These are phyloP conservation scores for Crithidia acanthocephali DNA, from an alignment of 208 protist genomes.

Conservation along the genomic window DNA sequence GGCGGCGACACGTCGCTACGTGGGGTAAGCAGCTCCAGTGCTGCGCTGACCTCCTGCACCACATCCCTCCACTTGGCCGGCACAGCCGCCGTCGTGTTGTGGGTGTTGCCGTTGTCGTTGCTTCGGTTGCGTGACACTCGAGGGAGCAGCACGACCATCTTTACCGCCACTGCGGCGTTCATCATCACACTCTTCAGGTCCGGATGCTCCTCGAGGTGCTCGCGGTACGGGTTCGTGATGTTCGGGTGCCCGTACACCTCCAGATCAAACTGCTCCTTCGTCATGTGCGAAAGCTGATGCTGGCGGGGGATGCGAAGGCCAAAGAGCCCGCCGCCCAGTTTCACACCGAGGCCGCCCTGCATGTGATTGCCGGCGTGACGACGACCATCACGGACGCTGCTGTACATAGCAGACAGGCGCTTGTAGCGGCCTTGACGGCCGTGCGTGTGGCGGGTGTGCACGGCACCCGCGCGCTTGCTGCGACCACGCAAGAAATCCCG, in stretches of 20 bases:
- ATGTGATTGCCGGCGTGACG: slow-evolving; percentile 79
- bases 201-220: slow-evolving; percentile 70
- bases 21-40: slow-evolving; percentile 6
- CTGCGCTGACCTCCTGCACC: slow-evolving; percentile 17
- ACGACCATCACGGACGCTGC: slow-evolving; percentile 77
- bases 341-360: slow-evolving; percentile 82
- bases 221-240: slow-evolving; percentile 91
- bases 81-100: not conserved
- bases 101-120: not conserved
- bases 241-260: slow-evolving; percentile 85
- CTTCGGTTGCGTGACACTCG: slow-evolving; percentile 44
- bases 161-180: slow-evolving; percentile 57
- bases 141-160: slow-evolving; percentile 78
- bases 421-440: slow-evolving; percentile 82
- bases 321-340: slow-evolving; percentile 88
- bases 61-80: slow-evolving; percentile 20
- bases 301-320: slow-evolving; percentile 85
- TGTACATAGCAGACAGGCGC: slow-evolving; percentile 56
- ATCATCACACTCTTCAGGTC: slow-evolving; percentile 73
- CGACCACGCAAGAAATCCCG: slow-evolving; percentile 82
- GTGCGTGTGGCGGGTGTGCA: slow-evolving; percentile 89
- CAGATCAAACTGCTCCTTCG: slow-evolving; percentile 71
- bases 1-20: not conserved
- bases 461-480: slow-evolving; percentile 71
- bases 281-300: slow-evolving; percentile 76